Base-by-base conservation (phyloP, 2,329 filamentous ascomycete genomes). In the Spiromastix sp. region DNA sequence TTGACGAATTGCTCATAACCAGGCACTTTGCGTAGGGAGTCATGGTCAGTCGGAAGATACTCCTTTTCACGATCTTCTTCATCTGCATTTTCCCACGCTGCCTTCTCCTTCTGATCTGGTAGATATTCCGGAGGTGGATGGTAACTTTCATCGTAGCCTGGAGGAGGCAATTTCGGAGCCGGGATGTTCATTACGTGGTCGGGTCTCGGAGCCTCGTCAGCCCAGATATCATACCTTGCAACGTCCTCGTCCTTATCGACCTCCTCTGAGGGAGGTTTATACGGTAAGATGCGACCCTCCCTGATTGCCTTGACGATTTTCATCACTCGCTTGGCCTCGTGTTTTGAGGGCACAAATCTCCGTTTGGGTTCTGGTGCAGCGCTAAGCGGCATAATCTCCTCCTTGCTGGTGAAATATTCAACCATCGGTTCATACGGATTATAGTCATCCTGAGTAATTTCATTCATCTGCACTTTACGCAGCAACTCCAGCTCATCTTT, bases 271-370 rank as follows among this genome's bases (percentile, higher is more conserved):
- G 78, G 77, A 3, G 85, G 76, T 55, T 79, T 85, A 65, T 93
- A 93, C 3, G 93, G 93, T 51, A 93, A 66, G 47, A 98, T 96
- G 32, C 86, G 78, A 22, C 93, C 91, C 61, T 96, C 89, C 45
- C 82, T 79, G 48, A 98, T 98, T 24, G 91, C 91, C 52, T 84
- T 85, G 36, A 96, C 91, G 51, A 98, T 78, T 66, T 98, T 96
- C 77, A 95, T 94, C 34, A 98, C 77, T 38, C 87, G 77, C 68
- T 95, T 95, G 20, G 85, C 82, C 61, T 98, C 91, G 59, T 98
- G 85, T 62, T 95, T 96, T 30, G 89, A 96, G 5, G 93, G 91
- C 7, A 98, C 67, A 57, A 96, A 98, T 49, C 91, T 79, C 44
- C 91, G 75, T 66, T 98, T 98, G 1, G 91, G 91, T 56, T 98